Evolutionary conservation across 805 yeast species (phyloP).

Genomic region (Hanseniaspora meyeri): DNA sequence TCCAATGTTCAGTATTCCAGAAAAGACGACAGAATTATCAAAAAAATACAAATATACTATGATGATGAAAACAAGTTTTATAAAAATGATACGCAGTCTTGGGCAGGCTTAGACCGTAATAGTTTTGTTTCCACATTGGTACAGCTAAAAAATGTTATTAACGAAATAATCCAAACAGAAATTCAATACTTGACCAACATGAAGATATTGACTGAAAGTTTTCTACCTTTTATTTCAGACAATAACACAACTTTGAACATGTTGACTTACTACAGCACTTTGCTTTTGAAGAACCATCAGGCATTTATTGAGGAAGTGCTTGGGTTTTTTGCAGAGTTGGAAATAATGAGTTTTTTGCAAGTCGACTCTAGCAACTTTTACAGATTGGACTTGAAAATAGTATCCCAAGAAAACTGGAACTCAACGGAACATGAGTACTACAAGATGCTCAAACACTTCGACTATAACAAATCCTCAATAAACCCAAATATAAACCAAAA

Average conservation of each 20-base stretch:
- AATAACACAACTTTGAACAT: not conserved
- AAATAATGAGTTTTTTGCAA: not conserved
- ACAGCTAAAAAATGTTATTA: not conserved
- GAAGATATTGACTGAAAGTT: not conserved
- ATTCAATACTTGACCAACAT: not conserved
- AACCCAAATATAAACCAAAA: not conserved
- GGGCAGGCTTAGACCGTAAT: too few species aligned
- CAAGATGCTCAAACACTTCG: not conserved
- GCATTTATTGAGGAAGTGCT: not conserved
- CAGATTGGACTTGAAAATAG: not conserved
- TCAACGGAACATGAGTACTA: not conserved
- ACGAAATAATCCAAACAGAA: constrained; percentile 1
- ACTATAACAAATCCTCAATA: not conserved
- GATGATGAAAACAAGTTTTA: not conserved
- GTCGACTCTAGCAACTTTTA: not conserved
- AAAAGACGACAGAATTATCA: not conserved
- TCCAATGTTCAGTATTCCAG: not conserved
- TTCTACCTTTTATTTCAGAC: not conserved
- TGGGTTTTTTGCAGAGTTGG: not conserved
- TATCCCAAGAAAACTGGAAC: not conserved
- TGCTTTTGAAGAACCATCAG: not conserved
- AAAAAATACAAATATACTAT: not conserved
- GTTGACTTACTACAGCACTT: not conserved
- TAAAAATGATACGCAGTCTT: not conserved
- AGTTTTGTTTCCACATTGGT: not conserved